Conservation (phyloP, 805 yeast genomes). For the Scheffersomyces amazonensis region DNA sequence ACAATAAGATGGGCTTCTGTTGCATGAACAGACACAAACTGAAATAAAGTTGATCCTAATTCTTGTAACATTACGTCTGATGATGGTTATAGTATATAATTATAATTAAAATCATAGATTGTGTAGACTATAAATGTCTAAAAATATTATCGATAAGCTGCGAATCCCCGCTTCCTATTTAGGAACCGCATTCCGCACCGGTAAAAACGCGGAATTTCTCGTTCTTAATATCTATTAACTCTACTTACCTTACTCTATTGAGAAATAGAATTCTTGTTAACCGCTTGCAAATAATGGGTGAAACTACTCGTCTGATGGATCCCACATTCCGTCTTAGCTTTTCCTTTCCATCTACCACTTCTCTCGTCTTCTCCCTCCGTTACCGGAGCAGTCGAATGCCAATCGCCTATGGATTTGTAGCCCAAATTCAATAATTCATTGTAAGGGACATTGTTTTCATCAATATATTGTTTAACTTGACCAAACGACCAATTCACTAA, state of each 20-base stretch:
- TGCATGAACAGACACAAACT: too few relatives aligned
- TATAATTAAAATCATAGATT: too few relatives aligned
- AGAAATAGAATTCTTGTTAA: background rate
- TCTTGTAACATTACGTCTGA: too few relatives aligned
- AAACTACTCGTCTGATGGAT: constrained; percentile 82
- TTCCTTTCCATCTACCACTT: constrained; percentile 96
- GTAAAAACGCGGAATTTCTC: background rate
- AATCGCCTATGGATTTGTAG: constrained; percentile 90
- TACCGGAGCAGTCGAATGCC: constrained; percentile 91
- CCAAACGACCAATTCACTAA: constrained; percentile 77
- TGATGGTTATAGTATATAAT: too few relatives aligned
- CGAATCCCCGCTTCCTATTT: background rate
- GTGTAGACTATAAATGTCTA: too few relatives aligned
- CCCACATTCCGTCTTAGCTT: constrained; percentile 92
- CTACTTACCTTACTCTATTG: background rate
- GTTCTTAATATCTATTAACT: background rate
- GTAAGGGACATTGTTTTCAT: constrained; percentile 73
- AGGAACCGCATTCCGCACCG: background rate
- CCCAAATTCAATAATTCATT: constrained; percentile 82
- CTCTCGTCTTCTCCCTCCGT: constrained; percentile 92
- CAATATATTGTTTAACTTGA: constrained; percentile 68
- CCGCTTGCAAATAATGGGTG: constrained; percentile 47
- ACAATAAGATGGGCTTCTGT: background rate
- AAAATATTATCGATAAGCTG: too few relatives aligned
- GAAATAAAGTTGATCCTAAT: too few relatives aligned